Evolutionary conservation across 2,329 filamentous ascomycete species (phyloP), one percentile per base, ranked within the genome.

Genomic region (Colletotrichum shisoi): DNA sequence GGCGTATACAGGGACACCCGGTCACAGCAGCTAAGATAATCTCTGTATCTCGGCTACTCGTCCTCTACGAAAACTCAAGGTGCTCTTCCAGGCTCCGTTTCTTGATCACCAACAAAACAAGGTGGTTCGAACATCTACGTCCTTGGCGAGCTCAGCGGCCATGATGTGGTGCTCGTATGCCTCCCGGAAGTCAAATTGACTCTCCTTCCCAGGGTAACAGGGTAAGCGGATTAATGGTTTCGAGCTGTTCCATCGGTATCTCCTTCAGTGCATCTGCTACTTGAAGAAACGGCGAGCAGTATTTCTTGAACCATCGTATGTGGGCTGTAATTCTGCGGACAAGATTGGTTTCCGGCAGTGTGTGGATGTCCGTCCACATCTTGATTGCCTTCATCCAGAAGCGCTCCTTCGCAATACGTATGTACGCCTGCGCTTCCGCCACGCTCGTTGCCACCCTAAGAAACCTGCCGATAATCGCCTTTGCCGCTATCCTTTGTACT

Each of bases 341-440:
- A 1, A 7, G 27, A 31, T 31, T 31, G 7, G 27, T 31, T 8
- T 31, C 27, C 8, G 7, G 27, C 27, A 31, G 27, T 31, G 7
- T 31, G 27, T 31, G 7, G 2, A 31, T 31, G 27, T 31, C 27
- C 7, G 27, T 8, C 27, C 7, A 31, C 27, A 63, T 39, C 46
- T 68, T 63, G 8, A 62, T 63, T 2, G 61, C 67, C 40, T 63
- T 57, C 45, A 62, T 71, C 69, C 27, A 71, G 51, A 70, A 68
- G 27, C 68, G 62, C 37, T 71, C 67, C 11, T 68, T 48, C 39
- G 45, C 63, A 19, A 54, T 70, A 19, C 48, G 60, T 37, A 73
- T 72, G 51, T 69, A 46, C 12, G 71, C 70, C 54, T 72, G 67
- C 21, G 71, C 71, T 62, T 73, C 65, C 21, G 69, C 69, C 31